These are phyloP conservation scores for Daucus carota DNA, from an alignment of 129 eudicot species.

Conservation along the genomic window DH1_v3.0 NC_030385.2:26148501-26149000, in stretches of 20 bases:
- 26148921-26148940: background rate
- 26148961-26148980: background rate
- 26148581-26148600: no score
- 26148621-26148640: background rate
- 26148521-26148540: background rate
- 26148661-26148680: background rate
- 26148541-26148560: background rate
- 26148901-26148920: background rate
- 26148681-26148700: background rate
- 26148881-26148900: background rate
- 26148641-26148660: background rate
- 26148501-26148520: no score
- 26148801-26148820: background rate
- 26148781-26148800: background rate
- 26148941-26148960: constrained; percentile 1
- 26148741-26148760: background rate
- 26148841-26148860: no score
- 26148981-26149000: constrained; percentile 3
- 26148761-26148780: background rate
- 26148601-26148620: background rate
- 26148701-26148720: background rate
- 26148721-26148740: no score
- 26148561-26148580: background rate
- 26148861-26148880: background rate
- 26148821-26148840: background rate